Evolutionary conservation across 306 rosid genomes (phyloP), one percentile per base, ranked within the genome.

Genomic region (Betula pendula): DNA sequence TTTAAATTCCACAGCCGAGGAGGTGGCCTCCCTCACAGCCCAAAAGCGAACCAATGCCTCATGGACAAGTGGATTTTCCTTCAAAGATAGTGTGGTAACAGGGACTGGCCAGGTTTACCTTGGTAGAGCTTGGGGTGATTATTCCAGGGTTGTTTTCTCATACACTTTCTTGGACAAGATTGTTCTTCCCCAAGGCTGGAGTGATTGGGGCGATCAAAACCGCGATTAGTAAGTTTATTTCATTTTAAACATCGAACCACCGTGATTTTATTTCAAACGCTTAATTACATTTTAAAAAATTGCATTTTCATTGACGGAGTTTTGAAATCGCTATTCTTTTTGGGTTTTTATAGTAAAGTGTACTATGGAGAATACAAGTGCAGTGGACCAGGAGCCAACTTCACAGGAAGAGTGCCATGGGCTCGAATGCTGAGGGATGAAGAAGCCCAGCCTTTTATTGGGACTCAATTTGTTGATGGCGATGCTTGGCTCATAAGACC

Each of bases 121-220:
- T 4, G 92, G 97, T 78, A 85, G 97, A 75, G 93, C 97, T 6
- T 92, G 96, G 96, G 92, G 92, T 13, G 90, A 92, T 70, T 90
- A 88, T 79, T 92, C 93, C 3, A 84, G 88, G 74, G 96, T 92
- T 66, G 88, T 92, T 22, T 92, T 87, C 79, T 90, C 90, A 43
- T 88, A 68, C 87, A 85, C 93, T n/a, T 90, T 47, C 81, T 77
- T 92, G 93, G 92, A 92, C 78, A 84, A 80, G 17, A 70, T 78
- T 67, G 93, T 90, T 67, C 77, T 78, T 52, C 81, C 91, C 38
- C 79, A 82, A 75, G 97, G 96, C 20, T 92, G 93, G 96, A 87
- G 85, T 20, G 97, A 90, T 59, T 90, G 96, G 96, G 88, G 89
- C 43, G 76, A 85, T 77, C 87, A 49, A 66, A 90, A 84, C 25